A percentile compares a stretch with the other conserved stretches of the same genome.
phyloP scores from a whole-genome alignment of 345 rosid genomes.

The Eucalyptus dawsonii region DNA sequence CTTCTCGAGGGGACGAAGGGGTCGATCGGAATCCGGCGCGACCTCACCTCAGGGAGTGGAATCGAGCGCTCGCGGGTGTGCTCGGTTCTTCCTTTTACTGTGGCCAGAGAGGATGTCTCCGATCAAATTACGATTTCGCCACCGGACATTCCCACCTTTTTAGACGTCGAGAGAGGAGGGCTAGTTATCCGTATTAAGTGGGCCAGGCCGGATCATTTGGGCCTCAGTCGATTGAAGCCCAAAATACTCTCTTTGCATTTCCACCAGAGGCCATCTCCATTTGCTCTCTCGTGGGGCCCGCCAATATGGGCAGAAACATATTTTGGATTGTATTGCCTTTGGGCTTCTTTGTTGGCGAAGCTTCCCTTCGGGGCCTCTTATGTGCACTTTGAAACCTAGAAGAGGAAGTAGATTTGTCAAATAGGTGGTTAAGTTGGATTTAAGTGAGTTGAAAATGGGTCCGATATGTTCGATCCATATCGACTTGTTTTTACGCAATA shows the following conservation, averaged over 20 bases:
- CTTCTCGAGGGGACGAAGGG: not conserved
- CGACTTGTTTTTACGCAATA: not conserved
- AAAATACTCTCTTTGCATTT: not conserved
- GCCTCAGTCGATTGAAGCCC: not conserved
- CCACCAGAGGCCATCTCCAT: not conserved
- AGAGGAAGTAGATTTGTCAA: not conserved
- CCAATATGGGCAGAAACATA: not conserved
- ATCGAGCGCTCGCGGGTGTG: not conserved
- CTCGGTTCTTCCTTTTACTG: not conserved
- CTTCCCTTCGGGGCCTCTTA: not conserved
- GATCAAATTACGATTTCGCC: not conserved
- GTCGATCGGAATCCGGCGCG: not conserved
- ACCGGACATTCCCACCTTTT: not conserved
- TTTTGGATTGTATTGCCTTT: too few relatives aligned
- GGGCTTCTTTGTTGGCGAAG: not conserved
- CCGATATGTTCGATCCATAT: not conserved
- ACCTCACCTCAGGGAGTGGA: not conserved
- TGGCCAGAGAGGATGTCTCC: not conserved
- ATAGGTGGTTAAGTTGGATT: not conserved
- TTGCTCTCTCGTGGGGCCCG: not conserved
- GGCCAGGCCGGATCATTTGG: not conserved
- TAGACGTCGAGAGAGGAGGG: not conserved
- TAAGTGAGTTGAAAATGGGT: not conserved
- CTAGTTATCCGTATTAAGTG: not conserved
- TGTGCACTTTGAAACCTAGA: not conserved